Evolutionary conservation across 139 green algal species (phyloP), one percentile per base, ranked within the genome.

Genomic region (Parachlorella kessleri): DNA sequence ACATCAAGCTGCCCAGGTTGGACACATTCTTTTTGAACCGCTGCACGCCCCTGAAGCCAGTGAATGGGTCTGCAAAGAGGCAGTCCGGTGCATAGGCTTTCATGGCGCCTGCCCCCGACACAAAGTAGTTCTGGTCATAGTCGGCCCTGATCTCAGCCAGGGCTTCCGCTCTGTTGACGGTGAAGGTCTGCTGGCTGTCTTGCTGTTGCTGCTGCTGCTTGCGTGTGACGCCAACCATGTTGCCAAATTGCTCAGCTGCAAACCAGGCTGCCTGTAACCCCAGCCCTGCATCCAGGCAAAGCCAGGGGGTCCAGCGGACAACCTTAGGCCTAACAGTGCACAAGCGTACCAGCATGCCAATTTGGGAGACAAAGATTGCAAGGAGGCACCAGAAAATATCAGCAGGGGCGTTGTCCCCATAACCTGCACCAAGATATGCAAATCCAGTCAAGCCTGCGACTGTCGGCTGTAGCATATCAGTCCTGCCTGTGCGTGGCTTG

Each of bases 11-110:
- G 4, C 93, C 93, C 23, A 97, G 82, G 78, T 97, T 97, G 70
- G 78, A 69, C 6, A 97, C 93, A 55, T 97, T 97, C 40, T 91
- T 86, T 76, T 97, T 94, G 87, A 97, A 97, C 24, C 90, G 81
- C 8, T 83, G n/a, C 9, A 79, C 82, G 32, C 91, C 90, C 0
- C 42, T 68, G 76, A 94, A 87, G 2, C 32, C 42, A 32, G 82
- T 89, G 76, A 93, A 93, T 0, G 88, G 83, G 65, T 95, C 92
- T 6, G 87, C 89, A 77, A 96, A 96, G 26, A 85, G 72, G 86
- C 92, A 96, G 28, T 95, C 68, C 0, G 69, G 42, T 3, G 83
- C 87, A 67, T 89, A 91, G 6, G 81, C 81, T 4, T 53, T 55
- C 68, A 93, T 78, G 35, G 88, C 76, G 21, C 88, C 85, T 2